Percentiles rank a stretch among this genome's conserved stretches.
These are phyloP conservation scores for Groenewaldozyma salmanticensis DNA, from an alignment of 805 yeast species.

Conservation along the genomic window DNA sequence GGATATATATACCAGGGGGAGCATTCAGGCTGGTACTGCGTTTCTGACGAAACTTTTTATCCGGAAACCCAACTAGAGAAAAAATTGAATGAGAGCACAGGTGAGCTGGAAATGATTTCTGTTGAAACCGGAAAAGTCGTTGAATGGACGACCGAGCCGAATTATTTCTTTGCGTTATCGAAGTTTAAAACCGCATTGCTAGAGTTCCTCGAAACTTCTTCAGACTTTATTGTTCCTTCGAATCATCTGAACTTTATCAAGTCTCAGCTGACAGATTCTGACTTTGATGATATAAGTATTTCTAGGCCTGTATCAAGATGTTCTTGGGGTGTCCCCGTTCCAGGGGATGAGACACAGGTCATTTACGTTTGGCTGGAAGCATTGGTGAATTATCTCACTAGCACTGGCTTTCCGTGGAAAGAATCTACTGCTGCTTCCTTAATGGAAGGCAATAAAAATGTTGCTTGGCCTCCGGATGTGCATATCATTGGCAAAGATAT, in stretches of 20 bases:
- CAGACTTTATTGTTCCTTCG: conserved; percentile 57
- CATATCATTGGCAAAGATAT: conserved; percentile 93
- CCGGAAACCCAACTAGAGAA: conserved; percentile 59
- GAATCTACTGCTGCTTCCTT: conserved; percentile 14
- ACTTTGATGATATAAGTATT: conserved; percentile 64
- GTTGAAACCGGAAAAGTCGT: conserved; percentile 74
- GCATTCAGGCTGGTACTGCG: conserved; percentile 91
- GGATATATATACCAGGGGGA: conserved; percentile 72
- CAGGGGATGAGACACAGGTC: conserved; percentile 64
- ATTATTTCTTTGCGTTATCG: conserved; percentile 75
- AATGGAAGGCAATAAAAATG: too few relatives aligned
- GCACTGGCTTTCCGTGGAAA: conserved; percentile 47
- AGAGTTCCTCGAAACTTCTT: conserved; percentile 35
- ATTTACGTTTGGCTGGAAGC: conserved; percentile 98
- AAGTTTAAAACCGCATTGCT: conserved; percentile 48
- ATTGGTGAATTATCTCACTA: conserved; percentile 69
- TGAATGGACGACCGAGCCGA: conserved; percentile 62
- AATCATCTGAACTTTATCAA: conserved; percentile 46
- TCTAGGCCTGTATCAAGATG: conserved; percentile 75
- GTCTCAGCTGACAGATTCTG: conserved; percentile 38
- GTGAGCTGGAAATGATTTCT: conserved; percentile 22
- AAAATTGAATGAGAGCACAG: conserved; percentile 18
- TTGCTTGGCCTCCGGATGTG: conserved; percentile 51
- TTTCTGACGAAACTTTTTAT: conserved; percentile 90
- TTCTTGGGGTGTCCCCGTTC: conserved; percentile 87